phyloP scores from a whole-genome alignment of 805 yeast species.

The Zygotorulaspora sp. region DNA sequence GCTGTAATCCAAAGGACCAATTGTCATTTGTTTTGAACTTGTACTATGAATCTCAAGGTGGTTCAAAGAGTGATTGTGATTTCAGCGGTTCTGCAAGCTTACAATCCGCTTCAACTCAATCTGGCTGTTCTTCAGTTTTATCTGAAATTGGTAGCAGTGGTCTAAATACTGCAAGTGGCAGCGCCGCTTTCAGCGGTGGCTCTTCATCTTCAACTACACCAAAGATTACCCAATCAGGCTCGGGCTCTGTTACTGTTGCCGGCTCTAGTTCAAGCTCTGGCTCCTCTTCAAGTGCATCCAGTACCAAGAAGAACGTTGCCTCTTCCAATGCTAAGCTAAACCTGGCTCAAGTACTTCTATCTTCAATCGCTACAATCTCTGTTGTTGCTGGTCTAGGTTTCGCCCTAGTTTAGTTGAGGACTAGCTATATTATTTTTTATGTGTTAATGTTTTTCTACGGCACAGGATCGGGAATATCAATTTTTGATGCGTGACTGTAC shows the following conservation, averaged over 20 bases:
- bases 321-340: slow-evolving; percentile 27
- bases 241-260: slow-evolving; percentile 15
- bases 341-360: slow-evolving; percentile 31
- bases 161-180: slow-evolving; percentile 50
- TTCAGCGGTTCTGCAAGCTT: slow-evolving; percentile 66
- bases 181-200: slow-evolving; percentile 32
- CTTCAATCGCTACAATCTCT: slow-evolving; percentile 33
- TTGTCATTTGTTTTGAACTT: slow-evolving; percentile 60
- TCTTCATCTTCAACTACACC: slow-evolving; percentile 25
- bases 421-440: slow-evolving; percentile 1
- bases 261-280: slow-evolving; percentile 13
- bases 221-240: slow-evolving; percentile 4
- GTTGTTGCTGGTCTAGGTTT: slow-evolving; percentile 39
- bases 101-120: slow-evolving; percentile 44
- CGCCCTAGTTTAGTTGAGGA: slow-evolving; percentile 29
- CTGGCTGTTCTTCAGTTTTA: slow-evolving; percentile 53
- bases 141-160: slow-evolving; percentile 69
- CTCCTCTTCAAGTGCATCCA: slow-evolving; percentile 21
- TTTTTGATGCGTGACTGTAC: too few relatives aligned
- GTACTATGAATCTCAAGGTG: slow-evolving; percentile 51
- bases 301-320: slow-evolving; percentile 27
- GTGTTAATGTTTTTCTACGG: slow-evolving; percentile 3
- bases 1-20: slow-evolving; percentile 62
- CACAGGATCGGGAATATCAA: too few relatives aligned
- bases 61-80: slow-evolving; percentile 51